These are phyloP conservation scores for Euphorbia pulcherrima DNA, from an alignment of 345 rosid species.

Conservation along the genomic window DNA sequence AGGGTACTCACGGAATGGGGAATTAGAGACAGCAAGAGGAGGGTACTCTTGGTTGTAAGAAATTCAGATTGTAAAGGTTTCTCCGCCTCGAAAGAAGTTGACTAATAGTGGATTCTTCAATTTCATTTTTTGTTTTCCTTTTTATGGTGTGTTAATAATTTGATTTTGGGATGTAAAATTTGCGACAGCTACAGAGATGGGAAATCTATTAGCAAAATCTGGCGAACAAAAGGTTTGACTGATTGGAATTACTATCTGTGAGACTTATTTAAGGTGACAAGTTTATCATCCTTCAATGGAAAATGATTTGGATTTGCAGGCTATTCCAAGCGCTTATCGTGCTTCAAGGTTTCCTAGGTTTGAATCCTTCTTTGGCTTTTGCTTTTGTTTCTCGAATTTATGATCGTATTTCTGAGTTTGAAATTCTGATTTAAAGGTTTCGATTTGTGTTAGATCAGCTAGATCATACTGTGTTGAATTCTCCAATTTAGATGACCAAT, in stretches of 20 bases:
- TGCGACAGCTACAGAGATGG: slow-evolving; percentile 58
- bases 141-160: too few species aligned
- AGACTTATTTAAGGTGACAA: slow-evolving; percentile 88
- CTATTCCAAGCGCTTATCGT: slow-evolving; percentile 72
- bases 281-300: slow-evolving; percentile 87
- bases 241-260: slow-evolving; percentile 89
- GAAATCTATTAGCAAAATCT: slow-evolving; percentile 48
- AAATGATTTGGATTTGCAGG: slow-evolving; percentile 92
- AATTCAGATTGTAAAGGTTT: too few species aligned
- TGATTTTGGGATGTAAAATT: too few species aligned
- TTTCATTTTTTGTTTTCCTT: too few species aligned
- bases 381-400: not conserved
- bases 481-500: too few species aligned
- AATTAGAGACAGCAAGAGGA: too few species aligned
- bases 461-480: not conserved
- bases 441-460: slow-evolving; percentile 7
- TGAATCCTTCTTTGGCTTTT: too few species aligned
- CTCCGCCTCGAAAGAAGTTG: too few species aligned
- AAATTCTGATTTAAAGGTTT: slow-evolving; percentile 13
- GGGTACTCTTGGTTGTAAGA: too few species aligned
- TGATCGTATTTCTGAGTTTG: not conserved
- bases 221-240: slow-evolving; percentile 54
- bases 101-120: too few species aligned
- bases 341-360: slow-evolving; percentile 63
- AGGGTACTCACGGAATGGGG: too few species aligned